phyloP scores from a whole-genome alignment of 2,329 filamentous ascomycete species.

The Calonectria pseudoturangicola region DNA sequence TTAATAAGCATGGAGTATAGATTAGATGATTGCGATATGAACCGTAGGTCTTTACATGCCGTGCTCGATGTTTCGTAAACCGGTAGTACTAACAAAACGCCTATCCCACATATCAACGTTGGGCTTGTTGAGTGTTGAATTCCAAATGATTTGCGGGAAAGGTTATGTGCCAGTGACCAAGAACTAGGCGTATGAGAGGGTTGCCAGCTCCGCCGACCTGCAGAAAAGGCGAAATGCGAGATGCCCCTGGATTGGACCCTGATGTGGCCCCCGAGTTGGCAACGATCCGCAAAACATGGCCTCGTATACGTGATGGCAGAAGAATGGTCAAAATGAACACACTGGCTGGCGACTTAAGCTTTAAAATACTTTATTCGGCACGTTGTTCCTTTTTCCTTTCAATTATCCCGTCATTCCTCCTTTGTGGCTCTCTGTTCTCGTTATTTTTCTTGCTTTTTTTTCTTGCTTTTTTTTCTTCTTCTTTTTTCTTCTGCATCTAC shows the following conservation, averaged over 20 bases:
- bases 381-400: not conserved
- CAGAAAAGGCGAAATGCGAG: conserved; percentile 14
- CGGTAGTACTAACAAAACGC: not conserved
- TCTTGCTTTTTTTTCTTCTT: not conserved
- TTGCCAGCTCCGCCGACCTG: conserved; percentile 7
- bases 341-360: not conserved
- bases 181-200: conserved; percentile 12
- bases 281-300: conserved; percentile 32
- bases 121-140: conserved; percentile 11
- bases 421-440: not conserved
- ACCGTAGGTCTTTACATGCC: not conserved
- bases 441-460: not conserved
- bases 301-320: conserved; percentile 1
- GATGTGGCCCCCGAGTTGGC: conserved; percentile 9
- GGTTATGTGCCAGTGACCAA: conserved; percentile 27
- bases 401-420: not conserved
- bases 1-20: not conserved
- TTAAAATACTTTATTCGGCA: not conserved
- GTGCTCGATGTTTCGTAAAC: not conserved
- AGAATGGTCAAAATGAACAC: not conserved
- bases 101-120: conserved; percentile 10
- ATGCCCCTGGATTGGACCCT: conserved; percentile 36
- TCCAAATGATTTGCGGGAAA: conserved; percentile 30
- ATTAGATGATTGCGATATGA: not conserved
- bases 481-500: not conserved